A percentile compares a stretch with the other conserved stretches of the same genome.
phyloP scores from a whole-genome alignment of 1,284 basidiomycete genomes.

The Phenoliferia sp. region DNA sequence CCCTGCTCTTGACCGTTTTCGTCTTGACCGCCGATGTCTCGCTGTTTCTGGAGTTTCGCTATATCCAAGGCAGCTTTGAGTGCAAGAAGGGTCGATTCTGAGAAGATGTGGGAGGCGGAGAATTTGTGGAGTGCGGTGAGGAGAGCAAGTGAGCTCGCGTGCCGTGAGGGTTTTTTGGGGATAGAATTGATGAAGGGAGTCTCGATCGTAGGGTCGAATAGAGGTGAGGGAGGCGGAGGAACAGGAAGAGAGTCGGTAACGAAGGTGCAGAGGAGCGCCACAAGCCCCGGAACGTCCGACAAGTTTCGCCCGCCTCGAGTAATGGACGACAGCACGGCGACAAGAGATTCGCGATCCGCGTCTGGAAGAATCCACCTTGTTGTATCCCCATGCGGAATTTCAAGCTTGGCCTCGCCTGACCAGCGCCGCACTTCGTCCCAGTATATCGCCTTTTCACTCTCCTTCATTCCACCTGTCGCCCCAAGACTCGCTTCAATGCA shows the following conservation, averaged over 20 bases:
- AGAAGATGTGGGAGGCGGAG: conserved; percentile 34
- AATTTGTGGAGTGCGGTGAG: conserved; percentile 37
- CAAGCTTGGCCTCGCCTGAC: conserved; percentile 27
- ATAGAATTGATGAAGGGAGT: conserved; percentile 34
- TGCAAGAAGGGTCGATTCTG: conserved; percentile 26
- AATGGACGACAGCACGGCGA: conserved; percentile 26
- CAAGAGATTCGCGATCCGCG: conserved; percentile 31
- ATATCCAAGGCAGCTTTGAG: conserved; percentile 28
- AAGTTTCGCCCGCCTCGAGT: conserved; percentile 35
- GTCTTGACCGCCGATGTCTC: conserved; percentile 28
- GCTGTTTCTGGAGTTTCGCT: conserved; percentile 26
- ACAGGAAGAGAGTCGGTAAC: conserved; percentile 26
- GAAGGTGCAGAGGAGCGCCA: conserved; percentile 34
- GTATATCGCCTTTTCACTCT: conserved; percentile 31
- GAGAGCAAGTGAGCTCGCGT: conserved; percentile 29
- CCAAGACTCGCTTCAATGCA: conserved; percentile 27
- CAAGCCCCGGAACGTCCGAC: conserved; percentile 34
- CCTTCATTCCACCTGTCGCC: conserved; percentile 28
- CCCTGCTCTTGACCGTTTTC: too few species aligned
- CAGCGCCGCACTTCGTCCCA: conserved; percentile 33
- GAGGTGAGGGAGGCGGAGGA: conserved; percentile 29
- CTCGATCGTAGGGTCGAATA: conserved; percentile 33
- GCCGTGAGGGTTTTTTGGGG: conserved; percentile 19
- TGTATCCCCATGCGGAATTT: conserved; percentile 23
- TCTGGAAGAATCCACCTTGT: conserved; percentile 19